Base-by-base conservation (phyloP, 2,329 filamentous ascomycete genomes). In the Endocalyx cinctus region DNA sequence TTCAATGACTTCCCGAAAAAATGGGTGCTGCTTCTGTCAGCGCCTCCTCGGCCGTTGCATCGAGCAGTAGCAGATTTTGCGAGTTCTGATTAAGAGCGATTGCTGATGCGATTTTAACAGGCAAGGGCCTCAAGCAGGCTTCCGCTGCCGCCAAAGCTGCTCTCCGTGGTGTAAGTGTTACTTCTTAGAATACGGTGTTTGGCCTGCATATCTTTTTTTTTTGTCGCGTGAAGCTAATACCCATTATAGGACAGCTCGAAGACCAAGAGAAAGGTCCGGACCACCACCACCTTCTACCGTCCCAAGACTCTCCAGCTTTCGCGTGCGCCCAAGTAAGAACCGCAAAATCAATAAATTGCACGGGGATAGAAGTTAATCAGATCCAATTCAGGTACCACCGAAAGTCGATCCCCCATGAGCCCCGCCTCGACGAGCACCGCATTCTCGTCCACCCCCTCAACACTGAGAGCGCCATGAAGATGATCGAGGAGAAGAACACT, bases 401-500 rank as follows among this genome's bases (percentile, higher is more conserved):
- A 76, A 94, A 92, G 79, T 89, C 87, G 53, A 80, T 98, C 65
- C 82, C 86, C 59, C 84, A 90, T 67, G 78, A 79, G 64, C 84
- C 89, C 56, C 85, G 88, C 58, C 86, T 98, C 60, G 92, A 98
- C 73, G 86, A 90, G 74, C 86, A 89, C 80, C 96, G 94, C 82
- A 78, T 97, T 67, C 84, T 98, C 68, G 77, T 97, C 63, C 87
- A 96, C 82, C 92, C 92, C 52, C 80, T 98, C 64, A 98, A 98
- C 84, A 98, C 92, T 43, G 92, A 98, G 84, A 92, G 84, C 63
- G 92, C 94, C 62, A 97, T 98, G 90, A 98, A 98, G 87, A 96
- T 96, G 85, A 96, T 98, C 58, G 92, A 98, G 79, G 92, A 98
- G 84, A 89, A 98, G 82, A 98, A 98, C 82, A 98, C 92, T 54